A percentile compares a stretch with the other conserved stretches of the same genome.
These are phyloP conservation scores for Venturia asperata DNA, from an alignment of 2,329 filamentous ascomycete species.

Conservation along the genomic window DNA sequence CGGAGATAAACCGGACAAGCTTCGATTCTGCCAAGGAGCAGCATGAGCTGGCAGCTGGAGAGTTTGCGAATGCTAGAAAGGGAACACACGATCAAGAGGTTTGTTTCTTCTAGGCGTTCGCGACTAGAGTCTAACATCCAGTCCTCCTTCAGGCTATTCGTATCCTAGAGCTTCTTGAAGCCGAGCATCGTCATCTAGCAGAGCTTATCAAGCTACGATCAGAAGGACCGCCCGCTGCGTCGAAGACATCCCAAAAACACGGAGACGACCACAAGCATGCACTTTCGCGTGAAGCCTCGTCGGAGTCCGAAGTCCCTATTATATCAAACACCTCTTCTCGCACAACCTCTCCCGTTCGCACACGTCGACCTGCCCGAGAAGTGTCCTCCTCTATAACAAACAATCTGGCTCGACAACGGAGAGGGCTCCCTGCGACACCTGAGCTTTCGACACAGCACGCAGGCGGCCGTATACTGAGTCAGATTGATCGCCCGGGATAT, in stretches of 20 bases:
- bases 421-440: constrained; percentile 16
- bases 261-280: not conserved
- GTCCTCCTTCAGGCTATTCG: constrained; percentile 65
- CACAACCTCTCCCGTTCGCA: constrained; percentile 33
- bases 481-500: constrained; percentile 17
- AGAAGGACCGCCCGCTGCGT: constrained; percentile 18
- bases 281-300: not conserved
- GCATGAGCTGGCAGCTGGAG: constrained; percentile 78
- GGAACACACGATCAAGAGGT: constrained; percentile 58
- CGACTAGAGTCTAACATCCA: constrained; percentile 18
- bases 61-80: constrained; percentile 78
- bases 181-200: constrained; percentile 78
- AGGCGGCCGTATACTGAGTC: constrained; percentile 52
- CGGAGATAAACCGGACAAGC: constrained; percentile 56
- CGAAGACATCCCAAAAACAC: constrained; percentile 14
- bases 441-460: constrained; percentile 62
- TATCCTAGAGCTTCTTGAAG: constrained; percentile 75
- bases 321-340: constrained; percentile 18
- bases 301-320: not conserved
- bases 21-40: constrained; percentile 78
- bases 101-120: constrained; percentile 11
- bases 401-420: constrained; percentile 58
- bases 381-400: constrained; percentile 77
- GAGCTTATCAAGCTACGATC: constrained; percentile 57
- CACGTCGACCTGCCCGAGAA: constrained; percentile 52